Conservation (phyloP, 2,329 filamentous ascomycete species). For the Stylonectria norvegica region DNA sequence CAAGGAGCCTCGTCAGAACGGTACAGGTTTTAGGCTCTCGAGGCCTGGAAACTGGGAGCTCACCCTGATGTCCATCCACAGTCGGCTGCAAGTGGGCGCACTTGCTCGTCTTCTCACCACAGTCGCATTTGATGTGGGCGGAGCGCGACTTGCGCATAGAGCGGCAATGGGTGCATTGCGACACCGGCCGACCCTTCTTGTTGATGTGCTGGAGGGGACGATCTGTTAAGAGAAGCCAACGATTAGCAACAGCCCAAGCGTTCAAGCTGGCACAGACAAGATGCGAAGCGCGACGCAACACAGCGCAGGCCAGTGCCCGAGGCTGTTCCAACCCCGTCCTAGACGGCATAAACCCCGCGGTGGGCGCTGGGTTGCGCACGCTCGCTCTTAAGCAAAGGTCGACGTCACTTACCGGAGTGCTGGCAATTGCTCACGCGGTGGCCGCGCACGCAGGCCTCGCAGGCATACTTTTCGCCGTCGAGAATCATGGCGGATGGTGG, state of each 20-base stretch:
- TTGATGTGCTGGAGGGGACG: constrained; percentile 91
- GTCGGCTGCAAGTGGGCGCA: constrained; percentile 58
- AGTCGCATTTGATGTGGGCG: constrained; percentile 94
- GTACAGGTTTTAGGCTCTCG: constrained; percentile 8
- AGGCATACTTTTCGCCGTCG: constrained; percentile 96
- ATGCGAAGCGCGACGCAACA: not conserved
- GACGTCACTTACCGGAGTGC: constrained; percentile 72
- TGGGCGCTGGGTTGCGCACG: not conserved
- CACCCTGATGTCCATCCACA: constrained; percentile 58
- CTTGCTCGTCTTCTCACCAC: constrained; percentile 83
- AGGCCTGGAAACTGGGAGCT: constrained; percentile 30
- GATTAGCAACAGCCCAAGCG: constrained; percentile 22
- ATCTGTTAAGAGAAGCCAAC: constrained; percentile 51
- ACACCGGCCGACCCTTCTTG: constrained; percentile 95
- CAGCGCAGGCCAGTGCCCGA: not conserved
- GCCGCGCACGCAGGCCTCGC: constrained; percentile 95
- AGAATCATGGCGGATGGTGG: constrained; percentile 62
- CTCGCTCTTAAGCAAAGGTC: constrained; percentile 1
- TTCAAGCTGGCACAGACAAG: not conserved
- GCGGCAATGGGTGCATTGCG: constrained; percentile 96
- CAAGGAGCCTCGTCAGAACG: constrained; percentile 16
- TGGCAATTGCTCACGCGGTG: constrained; percentile 99
- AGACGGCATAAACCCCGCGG: not conserved
- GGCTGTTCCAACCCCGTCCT: not conserved
- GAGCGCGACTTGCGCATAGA: constrained; percentile 93